Evolutionary conservation across 345 rosid species (phyloP), one percentile per base, ranked within the genome.

Genomic region (Eucalyptus regnans): DNA sequence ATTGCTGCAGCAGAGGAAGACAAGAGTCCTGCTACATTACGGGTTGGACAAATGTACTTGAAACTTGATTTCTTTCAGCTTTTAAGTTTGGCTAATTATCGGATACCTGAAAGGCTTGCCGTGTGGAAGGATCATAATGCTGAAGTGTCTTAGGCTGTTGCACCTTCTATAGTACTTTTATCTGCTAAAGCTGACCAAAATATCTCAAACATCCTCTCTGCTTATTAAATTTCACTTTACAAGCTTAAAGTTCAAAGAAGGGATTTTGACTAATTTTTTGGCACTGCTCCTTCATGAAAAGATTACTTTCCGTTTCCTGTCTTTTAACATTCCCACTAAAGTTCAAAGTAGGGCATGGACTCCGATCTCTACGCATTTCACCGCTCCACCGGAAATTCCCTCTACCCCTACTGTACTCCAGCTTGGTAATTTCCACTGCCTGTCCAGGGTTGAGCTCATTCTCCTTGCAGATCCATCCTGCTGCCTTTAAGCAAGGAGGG

Each of bases 1-100:
- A 94, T 97, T 89, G 94, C 97, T 91, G 99, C 99, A 51, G 99
- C 97, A 68, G 99, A 95, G 95, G 95, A 95, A 90, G 96, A 96
- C 93, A 89, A 89, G 41, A 96, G 99, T 90, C 99, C 99, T 87
- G 99, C 99, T 88, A 97, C 96, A 90, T 91, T 96, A 89, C 99
- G 96, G 99, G 98, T 96, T 87, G 84, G 92, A 84, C 44, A 41
- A 88, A 88, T 60, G 62, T 43, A 33, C 51, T 31, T 56, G 25
- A 66, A 43, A 66, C 41, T 71, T 52, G 52, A n/a, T 50, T 7
- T 25, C 44, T 29, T 64, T 68, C 41, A 17, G 41, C 27, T 37
- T 60, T 13, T 29, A 15, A 2, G 76, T 64, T n/a, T 64, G 76
- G 76, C 18, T 64, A n/a, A 64, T n/a, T 29, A 14, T 64, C 5